phyloP scores from a whole-genome alignment of 768 basidiomycete genomes.

The Calvatia gigantea region DNA sequence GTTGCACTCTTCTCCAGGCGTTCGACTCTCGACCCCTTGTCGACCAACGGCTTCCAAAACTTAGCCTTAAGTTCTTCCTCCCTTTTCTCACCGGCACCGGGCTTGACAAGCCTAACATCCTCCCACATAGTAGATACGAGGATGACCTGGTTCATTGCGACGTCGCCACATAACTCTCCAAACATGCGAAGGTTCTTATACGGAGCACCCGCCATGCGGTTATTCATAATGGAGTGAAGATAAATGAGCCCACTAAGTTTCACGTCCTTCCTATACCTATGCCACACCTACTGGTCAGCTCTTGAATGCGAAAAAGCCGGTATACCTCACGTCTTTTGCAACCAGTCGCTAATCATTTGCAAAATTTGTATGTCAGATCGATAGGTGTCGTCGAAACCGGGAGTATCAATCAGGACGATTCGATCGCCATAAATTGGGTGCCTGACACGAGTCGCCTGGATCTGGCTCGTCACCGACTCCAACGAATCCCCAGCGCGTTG shows the following conservation, averaged over 20 bases:
- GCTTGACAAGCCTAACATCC: conserved; percentile 30
- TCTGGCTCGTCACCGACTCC: conserved; percentile 34
- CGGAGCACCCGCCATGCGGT: conserved; percentile 13
- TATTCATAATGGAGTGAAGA: conserved; percentile 15
- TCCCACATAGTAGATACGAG: conserved; percentile 18
- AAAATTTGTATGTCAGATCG: conserved; percentile 17
- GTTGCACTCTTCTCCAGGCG: conserved; percentile 19
- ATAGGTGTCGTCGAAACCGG: conserved; percentile 31
- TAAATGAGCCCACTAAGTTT: conserved; percentile 14
- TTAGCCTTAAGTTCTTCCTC: conserved; percentile 38
- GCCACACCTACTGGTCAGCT: background rate
- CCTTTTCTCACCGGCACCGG: conserved; percentile 30
- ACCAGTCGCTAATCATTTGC: conserved; percentile 12
- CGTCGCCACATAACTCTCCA: conserved; percentile 15
- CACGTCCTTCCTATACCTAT: conserved; percentile 11
- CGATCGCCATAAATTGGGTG: conserved; percentile 9
- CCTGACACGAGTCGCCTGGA: conserved; percentile 27
- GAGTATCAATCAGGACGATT: conserved; percentile 38
- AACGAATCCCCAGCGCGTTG: conserved; percentile 18
- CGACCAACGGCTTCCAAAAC: conserved; percentile 47
- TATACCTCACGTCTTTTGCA: conserved; percentile 11
- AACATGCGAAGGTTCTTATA: conserved; percentile 13
- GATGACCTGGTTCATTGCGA: conserved; percentile 12
- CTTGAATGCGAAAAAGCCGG: background rate
- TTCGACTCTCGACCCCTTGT: conserved; percentile 31